Evolutionary conservation across 768 basidiomycete genomes (phyloP).

Genomic region (Albatrellus ellisii): DNA sequence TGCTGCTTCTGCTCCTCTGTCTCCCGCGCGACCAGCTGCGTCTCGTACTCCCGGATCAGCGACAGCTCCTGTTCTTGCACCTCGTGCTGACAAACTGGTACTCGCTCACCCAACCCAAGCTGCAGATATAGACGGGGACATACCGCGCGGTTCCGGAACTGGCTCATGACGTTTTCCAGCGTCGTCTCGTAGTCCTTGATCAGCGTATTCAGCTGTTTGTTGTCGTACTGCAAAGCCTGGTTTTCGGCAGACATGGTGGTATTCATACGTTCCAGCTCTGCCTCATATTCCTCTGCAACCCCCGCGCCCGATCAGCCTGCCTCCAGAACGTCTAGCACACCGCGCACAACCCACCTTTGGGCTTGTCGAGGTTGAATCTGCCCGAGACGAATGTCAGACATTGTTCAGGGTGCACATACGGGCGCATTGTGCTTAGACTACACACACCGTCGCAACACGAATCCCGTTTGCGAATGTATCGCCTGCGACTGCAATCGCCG

Average conservation of each 20-base stretch:
- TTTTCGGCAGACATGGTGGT: conserved; percentile 70
- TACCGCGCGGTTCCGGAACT: conserved; percentile 85
- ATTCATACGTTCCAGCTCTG: conserved; percentile 86
- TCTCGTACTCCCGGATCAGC: conserved; percentile 83
- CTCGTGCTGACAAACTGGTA: conserved; percentile 59
- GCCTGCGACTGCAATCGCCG: conserved; percentile 53
- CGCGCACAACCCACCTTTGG: conserved; percentile 55
- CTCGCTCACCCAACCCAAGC: conserved; percentile 1
- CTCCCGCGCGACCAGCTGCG: conserved; percentile 63
- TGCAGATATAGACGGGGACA: conserved; percentile 21
- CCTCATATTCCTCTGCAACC: conserved; percentile 73
- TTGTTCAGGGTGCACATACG: background rate
- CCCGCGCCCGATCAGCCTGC: conserved; percentile 2
- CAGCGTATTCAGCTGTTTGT: conserved; percentile 83
- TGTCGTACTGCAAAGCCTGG: conserved; percentile 77
- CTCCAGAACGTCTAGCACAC: too few relatives aligned
- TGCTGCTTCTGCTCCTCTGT: conserved; percentile 48
- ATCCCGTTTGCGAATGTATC: conserved; percentile 82
- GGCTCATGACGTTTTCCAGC: conserved; percentile 86
- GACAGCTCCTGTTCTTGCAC: conserved; percentile 88
- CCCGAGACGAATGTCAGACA: background rate
- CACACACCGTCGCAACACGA: conserved; percentile 69
- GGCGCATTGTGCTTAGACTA: conserved; percentile 1
- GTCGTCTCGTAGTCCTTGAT: conserved; percentile 98
- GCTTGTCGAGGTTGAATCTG: conserved; percentile 83